These are phyloP conservation scores for Plantago elongata DNA, from an alignment of 257 asterid species.

Conservation along the genomic window DNA sequence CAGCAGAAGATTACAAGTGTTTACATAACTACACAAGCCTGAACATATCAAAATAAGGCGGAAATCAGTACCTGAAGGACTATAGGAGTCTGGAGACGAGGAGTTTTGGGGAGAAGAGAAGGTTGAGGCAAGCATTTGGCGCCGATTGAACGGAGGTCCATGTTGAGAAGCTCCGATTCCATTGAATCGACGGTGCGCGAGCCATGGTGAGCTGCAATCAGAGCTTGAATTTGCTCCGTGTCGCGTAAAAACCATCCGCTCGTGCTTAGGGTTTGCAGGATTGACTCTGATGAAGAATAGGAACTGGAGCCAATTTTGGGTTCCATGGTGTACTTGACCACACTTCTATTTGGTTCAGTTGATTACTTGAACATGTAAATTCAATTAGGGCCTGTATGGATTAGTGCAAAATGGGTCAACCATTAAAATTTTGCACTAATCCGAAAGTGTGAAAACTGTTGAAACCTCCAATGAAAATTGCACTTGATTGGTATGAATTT, in stretches of 20 bases:
- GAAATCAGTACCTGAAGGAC: conserved; percentile 58
- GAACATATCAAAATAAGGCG: neutral
- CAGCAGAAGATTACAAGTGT: neutral
- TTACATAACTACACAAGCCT: neutral
- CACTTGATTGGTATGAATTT: too few species aligned
- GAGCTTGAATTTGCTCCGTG: conserved; percentile 33
- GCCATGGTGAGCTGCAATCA: conserved; percentile 34
- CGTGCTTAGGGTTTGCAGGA: conserved; percentile 36
- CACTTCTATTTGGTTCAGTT: too few species aligned
- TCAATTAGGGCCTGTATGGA: too few species aligned
- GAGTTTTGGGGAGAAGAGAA: conserved; percentile 41
- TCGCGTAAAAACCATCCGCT: conserved; percentile 72
- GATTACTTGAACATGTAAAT: too few species aligned
- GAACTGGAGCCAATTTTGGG: conserved; percentile 27
- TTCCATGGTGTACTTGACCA: conserved; percentile 30
- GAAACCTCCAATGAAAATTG: too few species aligned
- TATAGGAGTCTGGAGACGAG: conserved; percentile 59
- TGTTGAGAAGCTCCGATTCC: conserved; percentile 64
- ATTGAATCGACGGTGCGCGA: conserved; percentile 43
- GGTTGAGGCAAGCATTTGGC: conserved; percentile 65
- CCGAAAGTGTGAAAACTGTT: too few species aligned
- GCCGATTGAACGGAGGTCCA: conserved; percentile 68
- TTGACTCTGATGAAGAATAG: conserved; percentile 29
- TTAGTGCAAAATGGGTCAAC: too few species aligned
- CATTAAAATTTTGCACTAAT: too few species aligned